phyloP scores from a whole-genome alignment of 2,329 filamentous ascomycete species.

The Penicillium sp. region DNA sequence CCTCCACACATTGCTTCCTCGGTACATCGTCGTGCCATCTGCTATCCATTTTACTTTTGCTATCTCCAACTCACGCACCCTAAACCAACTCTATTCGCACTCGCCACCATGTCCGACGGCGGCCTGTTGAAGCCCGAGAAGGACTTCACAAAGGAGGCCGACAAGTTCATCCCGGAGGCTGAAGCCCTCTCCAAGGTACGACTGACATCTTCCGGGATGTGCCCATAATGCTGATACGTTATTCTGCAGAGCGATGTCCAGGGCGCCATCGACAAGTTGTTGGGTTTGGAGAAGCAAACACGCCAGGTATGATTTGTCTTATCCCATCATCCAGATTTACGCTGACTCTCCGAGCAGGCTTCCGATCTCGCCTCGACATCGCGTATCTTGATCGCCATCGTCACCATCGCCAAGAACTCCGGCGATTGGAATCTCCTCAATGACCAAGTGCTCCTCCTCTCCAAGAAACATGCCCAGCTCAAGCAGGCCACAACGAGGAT shows the following conservation, averaged over 20 bases:
- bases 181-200: slow-evolving; percentile 80
- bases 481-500: slow-evolving; percentile 99
- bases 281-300: slow-evolving; percentile 89
- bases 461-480: slow-evolving; percentile 99
- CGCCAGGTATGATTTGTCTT: slow-evolving; percentile 63
- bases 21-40: neutral
- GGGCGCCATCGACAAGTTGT: slow-evolving; percentile 87
- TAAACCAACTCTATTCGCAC: slow-evolving; percentile 11
- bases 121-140: slow-evolving; percentile 87
- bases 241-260: slow-evolving; percentile 59
- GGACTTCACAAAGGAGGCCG: slow-evolving; percentile 96
- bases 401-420: slow-evolving; percentile 88
- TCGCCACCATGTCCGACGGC: slow-evolving; percentile 69
- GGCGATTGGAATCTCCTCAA: slow-evolving; percentile 93
- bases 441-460: slow-evolving; percentile 90
- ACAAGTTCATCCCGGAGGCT: slow-evolving; percentile 84
- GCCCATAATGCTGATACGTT: slow-evolving; percentile 18
- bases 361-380: slow-evolving; percentile 96
- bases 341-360: slow-evolving; percentile 52
- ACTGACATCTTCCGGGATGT: neutral
- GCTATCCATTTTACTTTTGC: neutral
- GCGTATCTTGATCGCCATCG: slow-evolving; percentile 76
- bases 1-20: slow-evolving; percentile 5
- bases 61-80: neutral
- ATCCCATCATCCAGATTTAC: neutral